phyloP scores from a whole-genome alignment of 306 rosid genomes.

The Rosa multiflora region DNA sequence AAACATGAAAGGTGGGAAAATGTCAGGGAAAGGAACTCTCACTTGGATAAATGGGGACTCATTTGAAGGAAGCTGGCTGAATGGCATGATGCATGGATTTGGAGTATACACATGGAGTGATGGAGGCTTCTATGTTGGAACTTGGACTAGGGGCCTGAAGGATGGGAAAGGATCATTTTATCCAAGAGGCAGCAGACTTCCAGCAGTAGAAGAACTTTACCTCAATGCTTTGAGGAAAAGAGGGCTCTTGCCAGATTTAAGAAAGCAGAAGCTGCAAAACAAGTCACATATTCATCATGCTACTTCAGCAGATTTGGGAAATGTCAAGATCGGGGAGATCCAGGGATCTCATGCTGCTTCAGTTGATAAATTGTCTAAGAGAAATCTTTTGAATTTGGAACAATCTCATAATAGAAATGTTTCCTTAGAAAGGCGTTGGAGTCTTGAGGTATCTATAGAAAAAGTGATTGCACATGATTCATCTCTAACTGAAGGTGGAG shows the following conservation, averaged over 20 bases:
- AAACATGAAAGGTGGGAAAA: slow-evolving; percentile 89
- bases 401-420: slow-evolving; percentile 72
- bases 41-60: slow-evolving; percentile 89
- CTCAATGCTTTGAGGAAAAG: slow-evolving; percentile 87
- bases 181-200: slow-evolving; percentile 80
- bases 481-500: slow-evolving; percentile 47
- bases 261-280: slow-evolving; percentile 49
- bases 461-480: slow-evolving; percentile 72
- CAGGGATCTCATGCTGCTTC: slow-evolving; percentile 54
- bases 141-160: slow-evolving; percentile 91
- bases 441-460: slow-evolving; percentile 95
- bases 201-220: slow-evolving; percentile 89
- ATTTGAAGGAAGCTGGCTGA: slow-evolving; percentile 94
- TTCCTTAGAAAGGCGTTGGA: slow-evolving; percentile 97
- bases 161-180: slow-evolving; percentile 97
- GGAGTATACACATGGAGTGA: slow-evolving; percentile 94
- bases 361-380: slow-evolving; percentile 58
- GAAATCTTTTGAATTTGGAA: slow-evolving; percentile 73
- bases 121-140: slow-evolving; percentile 95
- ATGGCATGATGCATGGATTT: slow-evolving; percentile 93
- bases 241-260: slow-evolving; percentile 88
- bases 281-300: slow-evolving; percentile 82
- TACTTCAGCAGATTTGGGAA: slow-evolving; percentile 64
- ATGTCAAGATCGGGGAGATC: slow-evolving; percentile 56
- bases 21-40: slow-evolving; percentile 98